Percentiles rank a stretch among this genome's conserved stretches.
These are phyloP conservation scores for Nothophaeocryptopus gaeumannii DNA, from an alignment of 2,329 filamentous ascomycete species.

Conservation along the genomic window DNA sequence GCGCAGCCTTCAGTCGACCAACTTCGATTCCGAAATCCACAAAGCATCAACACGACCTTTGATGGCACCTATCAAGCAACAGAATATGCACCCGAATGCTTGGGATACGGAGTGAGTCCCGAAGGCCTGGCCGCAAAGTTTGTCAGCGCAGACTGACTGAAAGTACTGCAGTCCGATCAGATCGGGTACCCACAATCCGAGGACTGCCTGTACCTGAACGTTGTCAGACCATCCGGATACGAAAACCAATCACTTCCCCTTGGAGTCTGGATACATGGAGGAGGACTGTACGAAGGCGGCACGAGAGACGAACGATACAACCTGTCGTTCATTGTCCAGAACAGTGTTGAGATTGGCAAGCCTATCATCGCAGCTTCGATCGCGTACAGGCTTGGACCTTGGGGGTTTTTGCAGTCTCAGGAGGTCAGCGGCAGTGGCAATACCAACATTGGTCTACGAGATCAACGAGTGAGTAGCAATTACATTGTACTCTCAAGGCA, in stretches of 20 bases:
- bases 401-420: slow-evolving; percentile 66
- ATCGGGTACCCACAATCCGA: slow-evolving; percentile 45
- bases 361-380: slow-evolving; percentile 60
- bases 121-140: too few species aligned
- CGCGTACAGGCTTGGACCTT: slow-evolving; percentile 63
- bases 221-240: slow-evolving; percentile 54
- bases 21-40: slow-evolving; percentile 35
- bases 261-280: slow-evolving; percentile 57
- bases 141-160: neutral
- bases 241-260: slow-evolving; percentile 52
- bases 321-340: slow-evolving; percentile 57
- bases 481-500: too few species aligned
- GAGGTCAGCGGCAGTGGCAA: slow-evolving; percentile 54
- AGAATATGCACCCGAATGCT: slow-evolving; percentile 42
- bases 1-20: slow-evolving; percentile 36
- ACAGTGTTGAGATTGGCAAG: slow-evolving; percentile 40
- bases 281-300: slow-evolving; percentile 38
- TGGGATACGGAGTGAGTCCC: slow-evolving; percentile 38
- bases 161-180: slow-evolving; percentile 23
- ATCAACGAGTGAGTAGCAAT: slow-evolving; percentile 35
- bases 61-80: slow-evolving; percentile 40
- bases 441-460: slow-evolving; percentile 47
- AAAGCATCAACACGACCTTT: slow-evolving; percentile 39
- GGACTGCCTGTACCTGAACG: slow-evolving; percentile 62
- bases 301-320: slow-evolving; percentile 60